These are phyloP conservation scores for Lantana camara DNA, from an alignment of 257 asterid species.

Conservation along the genomic window DNA sequence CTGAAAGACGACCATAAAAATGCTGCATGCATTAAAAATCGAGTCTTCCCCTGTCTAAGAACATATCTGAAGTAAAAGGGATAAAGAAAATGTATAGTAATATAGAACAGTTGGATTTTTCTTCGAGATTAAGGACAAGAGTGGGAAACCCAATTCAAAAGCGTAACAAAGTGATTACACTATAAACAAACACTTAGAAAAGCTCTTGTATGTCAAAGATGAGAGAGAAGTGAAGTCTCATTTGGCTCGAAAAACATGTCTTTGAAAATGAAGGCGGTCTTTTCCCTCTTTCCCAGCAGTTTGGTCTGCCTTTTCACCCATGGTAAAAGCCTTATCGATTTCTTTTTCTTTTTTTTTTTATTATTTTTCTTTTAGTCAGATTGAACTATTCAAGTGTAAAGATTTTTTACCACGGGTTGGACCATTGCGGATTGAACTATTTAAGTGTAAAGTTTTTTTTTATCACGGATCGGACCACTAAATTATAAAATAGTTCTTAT, in stretches of 20 bases:
- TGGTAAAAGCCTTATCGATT: background rate
- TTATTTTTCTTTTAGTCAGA: no score
- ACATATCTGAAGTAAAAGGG: background rate
- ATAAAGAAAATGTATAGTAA: background rate
- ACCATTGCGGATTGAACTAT: no score
- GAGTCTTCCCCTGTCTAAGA: background rate
- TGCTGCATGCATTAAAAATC: conserved; percentile 26
- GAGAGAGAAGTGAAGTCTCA: background rate
- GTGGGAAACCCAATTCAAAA: conserved; percentile 5
- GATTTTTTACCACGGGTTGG: no score
- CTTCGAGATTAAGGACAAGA: conserved; percentile 24
- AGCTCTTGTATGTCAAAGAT: no score
- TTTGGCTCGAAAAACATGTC: background rate
- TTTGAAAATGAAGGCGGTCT: conserved; percentile 12
- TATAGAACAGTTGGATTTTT: background rate
- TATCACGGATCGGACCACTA: no score
- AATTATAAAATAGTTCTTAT: no score
- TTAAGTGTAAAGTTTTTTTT: no score
- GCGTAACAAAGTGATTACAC: background rate
- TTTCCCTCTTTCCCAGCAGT: background rate
- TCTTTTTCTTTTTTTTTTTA: no score
- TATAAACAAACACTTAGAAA: no score
- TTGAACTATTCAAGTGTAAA: no score
- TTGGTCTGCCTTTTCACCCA: background rate
- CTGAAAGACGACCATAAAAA: background rate